These are phyloP conservation scores for Xylaria intraflava DNA, from an alignment of 495 filamentous ascomycete genomes.

Conservation along the genomic window DNA sequence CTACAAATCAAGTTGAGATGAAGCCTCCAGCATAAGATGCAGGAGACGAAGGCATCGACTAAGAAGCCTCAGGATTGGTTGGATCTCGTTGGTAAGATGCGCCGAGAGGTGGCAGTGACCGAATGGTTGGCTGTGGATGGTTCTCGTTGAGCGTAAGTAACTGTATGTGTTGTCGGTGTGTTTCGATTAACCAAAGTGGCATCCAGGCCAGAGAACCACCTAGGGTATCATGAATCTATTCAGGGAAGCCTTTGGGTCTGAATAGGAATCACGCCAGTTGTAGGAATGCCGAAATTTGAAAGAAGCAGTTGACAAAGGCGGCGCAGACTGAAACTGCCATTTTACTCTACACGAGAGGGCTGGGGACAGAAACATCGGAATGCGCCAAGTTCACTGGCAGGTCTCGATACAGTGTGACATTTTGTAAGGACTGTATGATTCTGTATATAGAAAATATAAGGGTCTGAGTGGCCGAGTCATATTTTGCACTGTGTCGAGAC, in stretches of 20 bases:
- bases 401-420: too few species aligned
- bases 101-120: constrained; percentile 7
- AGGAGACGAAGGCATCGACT: too few species aligned
- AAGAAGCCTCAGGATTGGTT: neutral
- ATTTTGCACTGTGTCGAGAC: too few species aligned
- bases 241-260: neutral
- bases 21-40: too few species aligned
- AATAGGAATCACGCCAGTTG: neutral
- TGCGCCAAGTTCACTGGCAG: too few species aligned
- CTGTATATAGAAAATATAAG: too few species aligned
- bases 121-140: constrained; percentile 5
- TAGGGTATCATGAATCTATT: neutral
- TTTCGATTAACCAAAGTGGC: neutral
- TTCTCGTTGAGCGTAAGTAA: neutral
- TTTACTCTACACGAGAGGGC: too few species aligned
- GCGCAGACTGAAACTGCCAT: too few species aligned
- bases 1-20: neutral
- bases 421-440: too few species aligned
- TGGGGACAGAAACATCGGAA: too few species aligned
- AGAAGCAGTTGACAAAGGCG: neutral
- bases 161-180: neutral
- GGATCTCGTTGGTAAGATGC: neutral
- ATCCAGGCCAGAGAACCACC: too few species aligned
- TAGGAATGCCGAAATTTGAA: neutral
- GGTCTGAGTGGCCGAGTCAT: too few species aligned